phyloP scores from a whole-genome alignment of 805 yeast species.

The Peterozyma toletana region DNA sequence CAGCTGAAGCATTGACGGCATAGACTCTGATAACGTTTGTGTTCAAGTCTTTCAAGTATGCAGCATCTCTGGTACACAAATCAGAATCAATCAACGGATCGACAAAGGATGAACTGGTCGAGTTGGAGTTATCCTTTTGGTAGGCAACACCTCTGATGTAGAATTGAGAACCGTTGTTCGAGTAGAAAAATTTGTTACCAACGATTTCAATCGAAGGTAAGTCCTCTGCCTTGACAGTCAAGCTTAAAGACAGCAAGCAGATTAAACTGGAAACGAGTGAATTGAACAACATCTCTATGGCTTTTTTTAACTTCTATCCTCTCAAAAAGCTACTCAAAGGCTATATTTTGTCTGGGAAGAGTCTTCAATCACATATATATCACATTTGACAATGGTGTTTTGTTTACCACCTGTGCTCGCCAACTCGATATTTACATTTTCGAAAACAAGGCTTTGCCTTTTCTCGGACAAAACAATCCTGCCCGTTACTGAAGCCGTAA shows the following conservation, averaged over 20 bases:
- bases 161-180: constrained; percentile 71
- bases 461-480: too few species aligned
- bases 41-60: constrained; percentile 59
- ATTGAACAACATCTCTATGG: not conserved
- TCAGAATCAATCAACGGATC: constrained; percentile 75
- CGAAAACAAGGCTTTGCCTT: too few species aligned
- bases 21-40: constrained; percentile 83
- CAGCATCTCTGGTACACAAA: constrained; percentile 76
- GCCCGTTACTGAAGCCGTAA: too few species aligned
- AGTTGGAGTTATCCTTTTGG: constrained; percentile 58
- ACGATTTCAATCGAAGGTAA: constrained; percentile 49
- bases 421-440: too few species aligned
- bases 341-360: too few species aligned
- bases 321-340: too few species aligned
- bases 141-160: constrained; percentile 85
- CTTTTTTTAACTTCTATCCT: too few species aligned
- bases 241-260: not conserved
- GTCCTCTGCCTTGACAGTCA: constrained; percentile 17
- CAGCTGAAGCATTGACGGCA: constrained; percentile 64
- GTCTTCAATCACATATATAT: too few species aligned
- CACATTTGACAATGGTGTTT: too few species aligned
- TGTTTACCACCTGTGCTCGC: too few species aligned
- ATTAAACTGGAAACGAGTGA: not conserved
- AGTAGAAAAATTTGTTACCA: constrained; percentile 73
- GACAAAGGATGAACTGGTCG: constrained; percentile 27